Conservation (phyloP, 495 filamentous ascomycete genomes). For the Xylaria nigripes region DNA sequence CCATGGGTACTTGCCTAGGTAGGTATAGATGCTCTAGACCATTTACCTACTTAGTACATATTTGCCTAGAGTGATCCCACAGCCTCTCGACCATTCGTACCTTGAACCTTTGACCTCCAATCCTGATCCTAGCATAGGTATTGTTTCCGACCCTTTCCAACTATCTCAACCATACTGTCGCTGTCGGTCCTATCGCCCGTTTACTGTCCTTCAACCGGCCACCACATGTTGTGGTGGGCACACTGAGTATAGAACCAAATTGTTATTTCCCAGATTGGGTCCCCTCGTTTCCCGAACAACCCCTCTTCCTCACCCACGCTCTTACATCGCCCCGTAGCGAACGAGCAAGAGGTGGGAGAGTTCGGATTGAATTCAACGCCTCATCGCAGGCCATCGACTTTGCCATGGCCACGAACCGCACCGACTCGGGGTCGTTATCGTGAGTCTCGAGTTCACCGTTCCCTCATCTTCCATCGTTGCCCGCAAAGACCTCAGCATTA, state of each 20-base stretch:
- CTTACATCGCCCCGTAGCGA: background rate
- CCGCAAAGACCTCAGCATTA: constrained; percentile 1
- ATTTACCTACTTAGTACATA: background rate
- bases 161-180: background rate
- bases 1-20: background rate
- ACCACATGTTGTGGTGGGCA: constrained; percentile 5
- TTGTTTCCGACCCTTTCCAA: background rate
- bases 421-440: constrained; percentile 24
- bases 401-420: constrained; percentile 22
- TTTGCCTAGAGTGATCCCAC: background rate
- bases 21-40: background rate
- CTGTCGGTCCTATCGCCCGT: background rate
- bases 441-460: constrained; percentile 12
- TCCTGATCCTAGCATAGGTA: background rate
- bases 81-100: background rate
- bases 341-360: constrained; percentile 7
- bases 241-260: background rate
- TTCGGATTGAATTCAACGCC: constrained; percentile 59
- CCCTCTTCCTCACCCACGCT: constrained; percentile 9
- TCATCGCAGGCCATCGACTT: constrained; percentile 77
- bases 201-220: background rate
- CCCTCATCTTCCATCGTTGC: background rate
- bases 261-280: background rate
- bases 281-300: constrained; percentile 5
- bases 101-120: background rate